Evolutionary conservation across 805 yeast species (phyloP).

Genomic region (Metschnikowia noctiluminum): DNA sequence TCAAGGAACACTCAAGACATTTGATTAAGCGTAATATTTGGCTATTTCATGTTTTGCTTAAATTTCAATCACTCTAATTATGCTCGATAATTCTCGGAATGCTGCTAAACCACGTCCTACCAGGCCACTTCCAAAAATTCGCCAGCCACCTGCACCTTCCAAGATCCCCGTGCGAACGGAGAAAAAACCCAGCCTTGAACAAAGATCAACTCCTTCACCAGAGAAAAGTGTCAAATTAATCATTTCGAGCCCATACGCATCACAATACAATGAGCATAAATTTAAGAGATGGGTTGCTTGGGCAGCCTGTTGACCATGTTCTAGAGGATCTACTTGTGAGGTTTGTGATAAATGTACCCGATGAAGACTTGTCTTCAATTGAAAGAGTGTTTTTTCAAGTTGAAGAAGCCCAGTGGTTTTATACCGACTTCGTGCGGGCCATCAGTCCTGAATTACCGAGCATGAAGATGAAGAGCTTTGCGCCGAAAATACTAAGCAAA

Average conservation of each 20-base stretch:
- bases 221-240: background rate
- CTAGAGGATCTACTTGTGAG: conserved; percentile 86
- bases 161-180: background rate
- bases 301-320: conserved; percentile 66
- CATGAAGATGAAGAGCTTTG: conserved; percentile 73
- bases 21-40: too few relatives aligned
- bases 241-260: background rate
- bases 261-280: conserved; percentile 52
- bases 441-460: conserved; percentile 73
- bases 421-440: conserved; percentile 74
- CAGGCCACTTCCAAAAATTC: background rate
- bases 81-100: background rate
- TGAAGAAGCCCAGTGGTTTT: conserved; percentile 99
- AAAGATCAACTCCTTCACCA: too few relatives aligned
- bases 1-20: too few relatives aligned
- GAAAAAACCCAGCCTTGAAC: background rate
- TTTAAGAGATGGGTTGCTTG: conserved; percentile 51
- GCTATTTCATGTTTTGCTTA: too few relatives aligned
- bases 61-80: too few relatives aligned
- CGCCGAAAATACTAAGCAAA: conserved; percentile 59
- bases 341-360: conserved; percentile 87
- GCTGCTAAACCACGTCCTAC: background rate
- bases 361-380: conserved; percentile 78
- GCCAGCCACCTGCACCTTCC: conserved; percentile 8
- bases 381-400: conserved; percentile 86